Percentiles rank a stretch among this genome's conserved stretches.
These are phyloP conservation scores for Hysterium pulicare DNA, from an alignment of 2,329 filamentous ascomycete genomes.

Conservation along the genomic window DNA sequence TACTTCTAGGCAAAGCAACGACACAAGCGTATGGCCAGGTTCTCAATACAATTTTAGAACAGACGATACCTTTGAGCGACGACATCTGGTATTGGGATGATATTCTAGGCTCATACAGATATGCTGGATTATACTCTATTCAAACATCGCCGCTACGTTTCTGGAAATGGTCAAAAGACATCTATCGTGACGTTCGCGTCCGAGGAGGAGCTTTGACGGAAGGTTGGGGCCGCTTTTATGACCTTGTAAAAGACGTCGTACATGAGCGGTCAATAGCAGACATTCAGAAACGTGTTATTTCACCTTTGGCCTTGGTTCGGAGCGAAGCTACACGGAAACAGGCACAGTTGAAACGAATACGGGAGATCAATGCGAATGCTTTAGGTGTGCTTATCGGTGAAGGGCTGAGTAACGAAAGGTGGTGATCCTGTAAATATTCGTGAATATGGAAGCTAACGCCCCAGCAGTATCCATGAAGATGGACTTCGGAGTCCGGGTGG, in stretches of 20 bases:
- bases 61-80: constrained; percentile 78
- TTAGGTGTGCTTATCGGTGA: constrained; percentile 86
- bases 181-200: constrained; percentile 62
- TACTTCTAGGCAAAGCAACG: constrained; percentile 84
- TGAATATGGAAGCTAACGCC: constrained; percentile 8
- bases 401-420: constrained; percentile 61
- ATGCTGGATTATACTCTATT: constrained; percentile 76
- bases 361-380: constrained; percentile 78
- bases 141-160: constrained; percentile 79
- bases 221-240: constrained; percentile 67
- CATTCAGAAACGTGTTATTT: constrained; percentile 69
- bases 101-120: constrained; percentile 72
- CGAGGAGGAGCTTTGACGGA: constrained; percentile 35
- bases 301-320: constrained; percentile 72
- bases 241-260: constrained; percentile 72
- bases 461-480: constrained; percentile 60
- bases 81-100: constrained; percentile 97
- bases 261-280: constrained; percentile 68
- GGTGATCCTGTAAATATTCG: background rate
- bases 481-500: constrained; percentile 42
- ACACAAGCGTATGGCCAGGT: constrained; percentile 85
- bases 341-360: constrained; percentile 65
- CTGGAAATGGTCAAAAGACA: constrained; percentile 67
- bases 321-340: constrained; percentile 74
- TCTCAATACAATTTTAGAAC: constrained; percentile 71